A percentile compares a stretch with the other conserved stretches of the same genome.
Conservation (phyloP, 2,329 filamentous ascomycete species). For the Penicillium sp. region DNA sequence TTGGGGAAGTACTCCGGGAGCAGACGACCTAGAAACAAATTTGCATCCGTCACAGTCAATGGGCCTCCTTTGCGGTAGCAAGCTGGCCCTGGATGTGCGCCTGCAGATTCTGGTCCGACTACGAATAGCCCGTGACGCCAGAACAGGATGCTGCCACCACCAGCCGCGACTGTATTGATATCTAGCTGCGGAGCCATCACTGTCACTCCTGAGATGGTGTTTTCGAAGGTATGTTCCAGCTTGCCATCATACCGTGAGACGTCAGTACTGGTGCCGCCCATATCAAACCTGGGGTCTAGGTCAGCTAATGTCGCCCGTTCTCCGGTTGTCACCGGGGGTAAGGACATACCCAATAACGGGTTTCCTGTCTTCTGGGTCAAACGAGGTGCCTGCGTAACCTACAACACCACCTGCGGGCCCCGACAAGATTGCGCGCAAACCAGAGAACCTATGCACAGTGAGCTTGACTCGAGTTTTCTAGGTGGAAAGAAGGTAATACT, state of each 20-base stretch:
- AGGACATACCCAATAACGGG: conserved; percentile 64
- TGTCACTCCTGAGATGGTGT: conserved; percentile 84
- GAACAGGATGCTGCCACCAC: conserved; percentile 62
- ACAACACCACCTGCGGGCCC: conserved; percentile 88
- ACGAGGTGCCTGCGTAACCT: conserved; percentile 78
- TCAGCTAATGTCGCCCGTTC: no score
- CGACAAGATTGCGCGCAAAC: conserved; percentile 68
- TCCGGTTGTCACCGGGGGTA: no score
- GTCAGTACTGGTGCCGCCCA: conserved; percentile 89
- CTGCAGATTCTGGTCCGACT: conserved; percentile 82
- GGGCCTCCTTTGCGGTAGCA: conserved; percentile 90
- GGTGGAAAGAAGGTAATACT: not conserved
- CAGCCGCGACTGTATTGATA: conserved; percentile 89
- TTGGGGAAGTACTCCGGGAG: conserved; percentile 90
- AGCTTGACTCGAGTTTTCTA: no score
- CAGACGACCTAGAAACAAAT: conserved; percentile 74
- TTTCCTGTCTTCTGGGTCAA: conserved; percentile 65
- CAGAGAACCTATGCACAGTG: not conserved
- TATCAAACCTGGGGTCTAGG: conserved; percentile 60
- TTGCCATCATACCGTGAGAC: conserved; percentile 75
- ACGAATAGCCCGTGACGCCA: conserved; percentile 86
- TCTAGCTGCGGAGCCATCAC: conserved; percentile 87
- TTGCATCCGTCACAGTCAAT: conserved; percentile 84
- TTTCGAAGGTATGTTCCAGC: conserved; percentile 90
- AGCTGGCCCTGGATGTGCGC: conserved; percentile 81